Conservation (phyloP, 2,329 filamentous ascomycete species). For the Sporothrix pseudoabietina region DNA sequence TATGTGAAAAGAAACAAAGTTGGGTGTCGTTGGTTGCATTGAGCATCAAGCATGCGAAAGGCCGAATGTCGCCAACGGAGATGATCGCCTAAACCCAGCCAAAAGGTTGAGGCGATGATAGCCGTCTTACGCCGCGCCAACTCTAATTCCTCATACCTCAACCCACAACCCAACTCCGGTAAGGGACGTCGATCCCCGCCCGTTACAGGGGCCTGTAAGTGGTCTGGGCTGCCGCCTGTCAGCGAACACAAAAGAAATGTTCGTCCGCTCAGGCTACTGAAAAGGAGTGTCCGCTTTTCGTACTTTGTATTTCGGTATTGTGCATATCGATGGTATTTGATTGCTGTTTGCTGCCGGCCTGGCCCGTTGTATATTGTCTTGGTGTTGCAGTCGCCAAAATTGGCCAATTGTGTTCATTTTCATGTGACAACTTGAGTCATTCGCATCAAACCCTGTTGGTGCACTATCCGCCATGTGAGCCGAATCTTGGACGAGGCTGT, state of each 20-base stretch:
- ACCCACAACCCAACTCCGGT: neutral
- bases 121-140: constrained; percentile 14
- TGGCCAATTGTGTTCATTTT: neutral
- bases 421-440: neutral
- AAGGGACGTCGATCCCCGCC: neutral
- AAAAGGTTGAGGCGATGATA: constrained; percentile 5
- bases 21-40: neutral
- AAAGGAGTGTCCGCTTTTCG: neutral
- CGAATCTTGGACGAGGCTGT: neutral
- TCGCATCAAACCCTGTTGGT: neutral
- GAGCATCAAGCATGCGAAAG: neutral
- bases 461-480: neutral
- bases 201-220: neutral
- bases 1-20: neutral
- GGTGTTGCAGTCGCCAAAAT: neutral
- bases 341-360: neutral
- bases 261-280: neutral
- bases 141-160: neutral
- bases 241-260: neutral
- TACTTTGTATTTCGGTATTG: neutral
- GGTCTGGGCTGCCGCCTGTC: neutral
- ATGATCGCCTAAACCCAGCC: neutral
- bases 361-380: neutral
- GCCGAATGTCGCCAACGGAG: neutral
- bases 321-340: too few species aligned